These are phyloP conservation scores for Lodderomyces orthopsilosis DNA, from an alignment of 1,139 yeast genomes.

Conservation along the genomic window DNA sequence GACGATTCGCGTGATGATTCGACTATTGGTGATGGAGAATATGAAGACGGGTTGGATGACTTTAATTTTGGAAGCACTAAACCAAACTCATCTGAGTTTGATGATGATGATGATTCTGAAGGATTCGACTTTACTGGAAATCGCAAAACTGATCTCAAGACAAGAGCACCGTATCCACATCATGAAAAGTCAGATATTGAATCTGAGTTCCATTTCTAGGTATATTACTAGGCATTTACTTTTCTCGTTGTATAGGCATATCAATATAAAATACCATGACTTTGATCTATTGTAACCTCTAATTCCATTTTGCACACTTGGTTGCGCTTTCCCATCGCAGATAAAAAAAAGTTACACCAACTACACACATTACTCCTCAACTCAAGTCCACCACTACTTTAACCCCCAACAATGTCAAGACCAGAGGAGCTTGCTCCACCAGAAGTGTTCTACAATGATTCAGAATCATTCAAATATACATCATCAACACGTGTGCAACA, in stretches of 20 bases:
- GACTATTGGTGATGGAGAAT: constrained; percentile 2
- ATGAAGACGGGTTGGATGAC: constrained; percentile 8
- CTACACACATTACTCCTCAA: not conserved
- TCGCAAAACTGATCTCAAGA: not conserved
- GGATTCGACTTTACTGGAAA: constrained; percentile 11
- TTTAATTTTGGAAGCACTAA: constrained; percentile 4
- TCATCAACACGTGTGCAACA: constrained; percentile 94
- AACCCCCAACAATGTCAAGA: constrained; percentile 93
- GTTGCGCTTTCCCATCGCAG: constrained; percentile 4
- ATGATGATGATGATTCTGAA: constrained; percentile 8
- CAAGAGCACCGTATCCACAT: constrained; percentile 11
- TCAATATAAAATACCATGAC: no score
- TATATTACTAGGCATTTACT: not conserved
- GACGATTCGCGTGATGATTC: not conserved
- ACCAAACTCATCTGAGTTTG: not conserved
- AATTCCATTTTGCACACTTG: no score
- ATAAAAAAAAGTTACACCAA: no score
- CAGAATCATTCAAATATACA: constrained; percentile 87
- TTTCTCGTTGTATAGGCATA: no score
- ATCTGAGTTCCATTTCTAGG: constrained; percentile 14
- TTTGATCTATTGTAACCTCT: no score
- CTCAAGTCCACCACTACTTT: no score
- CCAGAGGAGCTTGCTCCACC: constrained; percentile 99
- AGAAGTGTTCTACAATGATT: constrained; percentile 88
- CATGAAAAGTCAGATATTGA: constrained; percentile 10